phyloP scores from a whole-genome alignment of 192 early-diverging fungal genomes.

The Globomyces pollinis-pini region DNA sequence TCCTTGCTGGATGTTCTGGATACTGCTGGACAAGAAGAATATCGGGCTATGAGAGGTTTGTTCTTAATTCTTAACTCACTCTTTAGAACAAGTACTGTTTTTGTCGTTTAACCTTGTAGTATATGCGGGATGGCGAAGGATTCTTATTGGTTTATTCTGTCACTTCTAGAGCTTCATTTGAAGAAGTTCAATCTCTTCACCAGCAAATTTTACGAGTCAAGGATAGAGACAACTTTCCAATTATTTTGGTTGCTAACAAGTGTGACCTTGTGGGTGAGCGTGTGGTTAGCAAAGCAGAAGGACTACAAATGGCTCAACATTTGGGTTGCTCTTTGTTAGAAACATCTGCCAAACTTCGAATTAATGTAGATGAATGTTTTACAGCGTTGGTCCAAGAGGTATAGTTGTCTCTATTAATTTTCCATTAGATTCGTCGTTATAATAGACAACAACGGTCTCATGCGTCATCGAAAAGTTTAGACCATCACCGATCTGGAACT shows the following conservation, averaged over 20 bases:
- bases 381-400: slow-evolving; percentile 55
- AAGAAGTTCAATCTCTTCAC: slow-evolving; percentile 56
- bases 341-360: slow-evolving; percentile 71
- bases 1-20: slow-evolving; percentile 75
- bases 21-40: slow-evolving; percentile 76
- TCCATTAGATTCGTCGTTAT: slow-evolving; percentile 8
- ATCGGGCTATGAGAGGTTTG: slow-evolving; percentile 40
- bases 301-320: slow-evolving; percentile 59
- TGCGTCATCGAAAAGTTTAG: too few relatives aligned
- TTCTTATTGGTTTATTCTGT: slow-evolving; percentile 75
- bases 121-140: slow-evolving; percentile 73
- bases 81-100: slow-evolving; percentile 9
- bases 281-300: slow-evolving; percentile 48
- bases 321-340: slow-evolving; percentile 72
- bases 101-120: slow-evolving; percentile 59
- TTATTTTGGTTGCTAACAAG: slow-evolving; percentile 76
- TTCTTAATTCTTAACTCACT: neutral
- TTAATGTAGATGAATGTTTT: slow-evolving; percentile 85
- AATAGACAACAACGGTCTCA: neutral
- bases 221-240: slow-evolving; percentile 50
- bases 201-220: slow-evolving; percentile 67
- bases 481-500: neutral
- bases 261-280: slow-evolving; percentile 61
- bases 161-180: slow-evolving; percentile 53
- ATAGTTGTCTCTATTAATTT: too few relatives aligned